A percentile compares a stretch with the other conserved stretches of the same genome.
Evolutionary conservation across 306 rosid genomes (phyloP).

Genomic region (Fagus sylvatica): DNA sequence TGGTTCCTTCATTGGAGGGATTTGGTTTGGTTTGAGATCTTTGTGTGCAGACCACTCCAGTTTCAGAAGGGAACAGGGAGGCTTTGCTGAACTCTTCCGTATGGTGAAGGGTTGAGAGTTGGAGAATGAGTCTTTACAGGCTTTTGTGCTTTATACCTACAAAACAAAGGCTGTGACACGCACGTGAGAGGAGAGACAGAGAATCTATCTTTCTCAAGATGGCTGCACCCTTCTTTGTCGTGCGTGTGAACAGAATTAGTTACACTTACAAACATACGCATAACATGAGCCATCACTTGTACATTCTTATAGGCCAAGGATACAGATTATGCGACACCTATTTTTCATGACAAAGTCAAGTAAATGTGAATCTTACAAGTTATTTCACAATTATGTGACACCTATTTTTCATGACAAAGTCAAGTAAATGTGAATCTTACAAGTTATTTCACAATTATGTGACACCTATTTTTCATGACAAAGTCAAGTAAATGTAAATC

Average conservation of each 20-base stretch:
- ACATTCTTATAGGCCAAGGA: not conserved
- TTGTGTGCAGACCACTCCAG: slow-evolving; percentile 9
- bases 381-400: too few species aligned
- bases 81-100: not conserved
- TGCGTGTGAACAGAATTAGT: not conserved
- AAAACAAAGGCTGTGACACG: not conserved
- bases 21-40: not conserved
- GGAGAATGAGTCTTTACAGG: not conserved
- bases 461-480: too few species aligned
- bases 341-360: too few species aligned
- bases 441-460: too few species aligned
- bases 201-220: not conserved
- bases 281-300: not conserved
- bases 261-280: too few species aligned
- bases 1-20: not conserved
- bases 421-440: too few species aligned
- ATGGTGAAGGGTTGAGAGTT: not conserved
- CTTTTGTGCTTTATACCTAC: not conserved
- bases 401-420: too few species aligned
- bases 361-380: too few species aligned
- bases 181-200: not conserved
- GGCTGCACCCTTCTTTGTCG: not conserved
- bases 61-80: slow-evolving; percentile 8
- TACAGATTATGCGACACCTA: too few species aligned
- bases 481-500: too few species aligned